Percentiles rank a stretch among this genome's conserved stretches.
Conservation (phyloP, 495 filamentous ascomycete species). For the Gamarada debralockiae region DNA sequence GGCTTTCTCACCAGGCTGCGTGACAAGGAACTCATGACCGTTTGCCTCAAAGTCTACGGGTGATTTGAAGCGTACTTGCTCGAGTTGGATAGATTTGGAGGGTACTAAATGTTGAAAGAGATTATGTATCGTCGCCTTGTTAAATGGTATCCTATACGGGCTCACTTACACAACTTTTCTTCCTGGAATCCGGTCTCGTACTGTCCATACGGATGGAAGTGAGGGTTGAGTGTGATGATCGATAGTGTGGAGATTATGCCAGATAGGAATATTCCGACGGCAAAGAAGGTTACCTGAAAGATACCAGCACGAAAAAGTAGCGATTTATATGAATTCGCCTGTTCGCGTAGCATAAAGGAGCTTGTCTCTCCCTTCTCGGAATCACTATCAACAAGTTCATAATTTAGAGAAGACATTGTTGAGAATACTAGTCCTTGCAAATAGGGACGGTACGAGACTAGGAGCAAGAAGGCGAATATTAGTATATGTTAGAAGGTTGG, state of each 20-base stretch:
- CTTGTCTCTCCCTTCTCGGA: neutral
- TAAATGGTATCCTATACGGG: neutral
- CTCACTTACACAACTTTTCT: neutral
- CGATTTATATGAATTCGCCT: neutral
- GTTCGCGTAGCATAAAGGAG: neutral
- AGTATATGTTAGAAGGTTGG: no score
- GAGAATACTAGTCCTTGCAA: no score
- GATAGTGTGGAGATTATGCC: neutral
- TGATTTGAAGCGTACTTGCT: neutral
- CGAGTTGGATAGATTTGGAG: neutral
- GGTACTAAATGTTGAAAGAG: neutral
- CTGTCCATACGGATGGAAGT: neutral
- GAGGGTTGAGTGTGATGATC: neutral
- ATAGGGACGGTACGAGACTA: no score
- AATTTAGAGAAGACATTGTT: no score
- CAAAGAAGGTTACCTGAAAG: no score
- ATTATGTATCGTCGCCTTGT: neutral
- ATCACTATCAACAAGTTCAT: neutral
- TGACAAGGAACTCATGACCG: neutral
- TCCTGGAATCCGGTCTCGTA: neutral
- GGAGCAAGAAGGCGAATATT: no score
- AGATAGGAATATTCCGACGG: neutral
- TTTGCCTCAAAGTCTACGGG: neutral
- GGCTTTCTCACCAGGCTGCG: constrained; percentile 4
- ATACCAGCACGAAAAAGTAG: no score